Conservation (phyloP, 441 rosid genomes). For the Croton setiger region DNA sequence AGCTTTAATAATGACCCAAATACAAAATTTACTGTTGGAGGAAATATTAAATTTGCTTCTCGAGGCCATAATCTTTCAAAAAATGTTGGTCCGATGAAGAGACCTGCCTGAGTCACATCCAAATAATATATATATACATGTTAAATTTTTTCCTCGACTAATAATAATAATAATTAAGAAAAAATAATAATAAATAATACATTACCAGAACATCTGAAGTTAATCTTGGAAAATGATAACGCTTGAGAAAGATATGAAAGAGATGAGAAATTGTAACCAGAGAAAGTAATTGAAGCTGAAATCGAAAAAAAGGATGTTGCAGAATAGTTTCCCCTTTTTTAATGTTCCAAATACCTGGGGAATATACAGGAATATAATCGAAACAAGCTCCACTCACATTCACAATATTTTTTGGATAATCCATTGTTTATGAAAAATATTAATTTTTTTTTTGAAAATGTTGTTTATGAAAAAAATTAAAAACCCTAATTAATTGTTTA, state of each 20-base stretch:
- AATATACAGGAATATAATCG: slow-evolving; percentile 18
- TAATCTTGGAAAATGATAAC: slow-evolving; percentile 27
- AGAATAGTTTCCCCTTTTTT: slow-evolving; percentile 19
- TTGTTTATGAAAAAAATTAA: too few relatives aligned
- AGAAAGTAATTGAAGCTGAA: slow-evolving; percentile 21
- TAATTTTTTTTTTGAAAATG: too few relatives aligned
- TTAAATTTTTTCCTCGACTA: background rate
- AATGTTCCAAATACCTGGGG: slow-evolving; percentile 28
- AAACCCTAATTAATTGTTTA: too few relatives aligned
- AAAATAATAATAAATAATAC: background rate
- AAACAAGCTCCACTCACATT: slow-evolving; percentile 22
- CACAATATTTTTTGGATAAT: background rate
- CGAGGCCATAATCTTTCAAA: slow-evolving; percentile 20
- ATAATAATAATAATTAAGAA: too few relatives aligned
- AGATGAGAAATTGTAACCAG: slow-evolving; percentile 17
- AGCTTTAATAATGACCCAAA: slow-evolving; percentile 20
- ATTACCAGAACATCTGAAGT: slow-evolving; percentile 36
- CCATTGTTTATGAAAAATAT: too few relatives aligned
- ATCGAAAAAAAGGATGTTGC: slow-evolving; percentile 20
- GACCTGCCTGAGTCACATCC: slow-evolving; percentile 28
- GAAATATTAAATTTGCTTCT: slow-evolving; percentile 19
- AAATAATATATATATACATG: background rate
- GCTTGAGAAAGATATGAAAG: slow-evolving; percentile 21
- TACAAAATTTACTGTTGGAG: slow-evolving; percentile 14
- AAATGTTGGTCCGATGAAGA: slow-evolving; percentile 29